These are phyloP conservation scores for Cryptosporidium xiaoi DNA, from an alignment of 169 alveolate genomes.

Conservation along the genomic window DNA sequence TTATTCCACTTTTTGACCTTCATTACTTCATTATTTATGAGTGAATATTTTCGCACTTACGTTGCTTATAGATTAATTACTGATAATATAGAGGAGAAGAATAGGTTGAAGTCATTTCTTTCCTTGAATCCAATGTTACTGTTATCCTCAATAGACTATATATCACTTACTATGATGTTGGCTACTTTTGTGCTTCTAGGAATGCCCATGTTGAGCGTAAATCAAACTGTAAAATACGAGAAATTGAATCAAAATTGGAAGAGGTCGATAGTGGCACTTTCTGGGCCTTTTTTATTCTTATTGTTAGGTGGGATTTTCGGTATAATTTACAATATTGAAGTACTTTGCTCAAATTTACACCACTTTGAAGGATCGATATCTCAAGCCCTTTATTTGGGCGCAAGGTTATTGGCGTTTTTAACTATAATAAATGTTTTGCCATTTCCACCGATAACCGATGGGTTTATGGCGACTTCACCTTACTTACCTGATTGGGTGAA, in stretches of 20 bases:
- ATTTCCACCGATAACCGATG: conserved; percentile 8
- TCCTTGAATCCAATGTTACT: conserved; percentile 17
- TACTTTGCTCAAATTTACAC: not conserved
- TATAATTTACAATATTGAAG: not conserved
- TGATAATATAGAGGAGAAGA: not conserved
- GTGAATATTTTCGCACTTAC: conserved; percentile 3
- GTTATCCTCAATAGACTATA: not conserved
- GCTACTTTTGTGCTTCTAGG: not conserved
- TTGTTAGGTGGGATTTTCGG: not conserved
- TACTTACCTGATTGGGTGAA: conserved; percentile 6
- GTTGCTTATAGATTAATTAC: not conserved
- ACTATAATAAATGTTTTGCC: conserved; percentile 6
- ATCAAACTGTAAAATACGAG: conserved; percentile 25
- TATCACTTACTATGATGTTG: not conserved
- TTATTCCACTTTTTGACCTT: conserved; percentile 17
- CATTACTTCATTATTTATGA: conserved; percentile 10
- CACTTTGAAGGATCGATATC: conserved; percentile 1
- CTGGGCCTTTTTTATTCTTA: conserved; percentile 5
- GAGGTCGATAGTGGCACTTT: conserved; percentile 1
- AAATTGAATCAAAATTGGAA: conserved; percentile 1
- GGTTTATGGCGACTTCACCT: not conserved
- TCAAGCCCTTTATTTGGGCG: not conserved
- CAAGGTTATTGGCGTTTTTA: conserved; percentile 15
- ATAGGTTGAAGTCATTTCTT: not conserved
- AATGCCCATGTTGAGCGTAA: conserved; percentile 3